These are phyloP conservation scores for Fusarium sulawesiense DNA, from an alignment of 2,329 filamentous ascomycete genomes.

Conservation along the genomic window DNA sequence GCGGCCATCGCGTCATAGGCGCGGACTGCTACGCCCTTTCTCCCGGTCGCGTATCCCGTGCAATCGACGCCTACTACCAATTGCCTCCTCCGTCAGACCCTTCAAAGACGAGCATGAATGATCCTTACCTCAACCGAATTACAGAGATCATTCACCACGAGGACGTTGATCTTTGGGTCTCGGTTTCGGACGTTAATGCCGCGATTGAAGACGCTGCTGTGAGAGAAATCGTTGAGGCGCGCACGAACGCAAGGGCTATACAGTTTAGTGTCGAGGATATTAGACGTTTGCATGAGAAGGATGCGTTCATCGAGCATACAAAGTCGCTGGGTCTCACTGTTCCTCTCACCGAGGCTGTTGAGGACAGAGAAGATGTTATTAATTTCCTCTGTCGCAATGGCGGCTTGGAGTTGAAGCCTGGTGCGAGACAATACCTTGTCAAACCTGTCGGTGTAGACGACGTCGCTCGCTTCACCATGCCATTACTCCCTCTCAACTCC, in stretches of 20 bases:
- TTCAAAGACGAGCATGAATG: constrained; percentile 38
- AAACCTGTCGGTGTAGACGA: constrained; percentile 75
- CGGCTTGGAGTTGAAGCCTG: constrained; percentile 39
- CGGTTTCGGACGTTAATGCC: constrained; percentile 75
- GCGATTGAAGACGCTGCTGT: constrained; percentile 75
- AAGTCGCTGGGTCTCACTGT: constrained; percentile 63
- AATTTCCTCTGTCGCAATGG: constrained; percentile 58
- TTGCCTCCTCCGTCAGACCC: constrained; percentile 49
- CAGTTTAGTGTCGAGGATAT: constrained; percentile 71
- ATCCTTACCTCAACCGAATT: constrained; percentile 67
- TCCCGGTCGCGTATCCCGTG: constrained; percentile 67
- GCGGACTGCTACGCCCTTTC: constrained; percentile 70
- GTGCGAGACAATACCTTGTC: constrained; percentile 67
- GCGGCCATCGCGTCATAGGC: constrained; percentile 77
- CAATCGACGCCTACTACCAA: constrained; percentile 66
- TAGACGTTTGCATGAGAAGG: constrained; percentile 70
- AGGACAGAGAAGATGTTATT: constrained; percentile 63
- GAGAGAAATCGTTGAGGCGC: constrained; percentile 68
- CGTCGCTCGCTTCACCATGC: constrained; percentile 69
- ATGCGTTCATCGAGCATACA: constrained; percentile 71
- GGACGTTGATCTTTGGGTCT: constrained; percentile 77
- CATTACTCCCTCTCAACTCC: constrained; percentile 68
- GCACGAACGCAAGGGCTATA: constrained; percentile 69
- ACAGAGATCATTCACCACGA: constrained; percentile 70
- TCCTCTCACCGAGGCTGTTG: constrained; percentile 65